phyloP scores from a whole-genome alignment of 2,329 filamentous ascomycete species.

The Davidsoniella eucalypti region DNA sequence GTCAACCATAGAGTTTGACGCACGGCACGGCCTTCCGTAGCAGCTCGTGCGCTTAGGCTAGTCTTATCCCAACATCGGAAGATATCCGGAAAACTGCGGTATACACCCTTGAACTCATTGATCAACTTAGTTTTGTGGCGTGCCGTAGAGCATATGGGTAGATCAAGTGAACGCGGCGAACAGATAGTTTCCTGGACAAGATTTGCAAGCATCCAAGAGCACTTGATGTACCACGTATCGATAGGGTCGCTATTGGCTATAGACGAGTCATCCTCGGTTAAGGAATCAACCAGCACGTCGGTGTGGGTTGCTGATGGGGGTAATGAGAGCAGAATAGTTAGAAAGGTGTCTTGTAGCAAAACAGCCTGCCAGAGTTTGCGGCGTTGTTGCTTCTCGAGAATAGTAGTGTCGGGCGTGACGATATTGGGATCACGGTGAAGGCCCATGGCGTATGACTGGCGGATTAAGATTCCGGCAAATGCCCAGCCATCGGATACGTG shows the following conservation, averaged over 20 bases:
- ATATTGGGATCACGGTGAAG: conserved; percentile 66
- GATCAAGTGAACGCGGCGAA: conserved; percentile 54
- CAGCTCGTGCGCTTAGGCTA: conserved; percentile 39
- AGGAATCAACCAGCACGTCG: conserved; percentile 59
- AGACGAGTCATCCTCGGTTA: conserved; percentile 44
- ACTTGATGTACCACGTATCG: conserved; percentile 55
- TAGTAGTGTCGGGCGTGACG: conserved; percentile 46
- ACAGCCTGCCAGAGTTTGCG: conserved; percentile 73
- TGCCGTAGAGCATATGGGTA: conserved; percentile 52
- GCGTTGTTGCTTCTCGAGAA: conserved; percentile 61
- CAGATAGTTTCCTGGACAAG: conserved; percentile 64
- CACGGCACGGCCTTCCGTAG: conserved; percentile 46
- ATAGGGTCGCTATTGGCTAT: conserved; percentile 45
- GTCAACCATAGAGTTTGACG: conserved; percentile 63
- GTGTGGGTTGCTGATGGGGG: conserved; percentile 66
- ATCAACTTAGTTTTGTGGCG: conserved; percentile 55
- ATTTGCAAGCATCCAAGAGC: conserved; percentile 65
- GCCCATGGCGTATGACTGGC: conserved; percentile 69
- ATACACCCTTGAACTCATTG: conserved; percentile 52
- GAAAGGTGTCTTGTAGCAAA: conserved; percentile 63
- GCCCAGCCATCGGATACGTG: conserved; percentile 72
- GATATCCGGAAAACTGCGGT: conserved; percentile 53
- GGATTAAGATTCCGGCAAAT: conserved; percentile 60
- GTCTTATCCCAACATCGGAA: conserved; percentile 53
- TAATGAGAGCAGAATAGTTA: conserved; percentile 60